Base-by-base conservation (phyloP, 73 alveolate species). In the Urostyla sp. region DNA sequence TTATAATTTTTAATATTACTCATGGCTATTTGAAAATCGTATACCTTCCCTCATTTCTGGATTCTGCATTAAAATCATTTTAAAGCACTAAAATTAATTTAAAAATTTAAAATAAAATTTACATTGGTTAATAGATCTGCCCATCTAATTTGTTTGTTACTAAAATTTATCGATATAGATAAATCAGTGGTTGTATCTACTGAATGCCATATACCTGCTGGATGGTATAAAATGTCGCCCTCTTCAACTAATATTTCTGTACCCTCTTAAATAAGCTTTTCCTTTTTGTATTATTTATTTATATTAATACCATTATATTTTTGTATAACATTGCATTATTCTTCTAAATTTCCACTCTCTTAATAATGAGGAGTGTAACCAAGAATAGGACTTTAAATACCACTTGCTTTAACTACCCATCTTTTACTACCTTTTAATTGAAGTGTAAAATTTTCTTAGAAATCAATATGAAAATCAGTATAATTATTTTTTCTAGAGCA, bases 131-230 rank as follows among this genome's bases (percentile, higher is more conserved):
- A 59, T 1, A 84, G 56, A 48, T 84, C 92, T 16, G 88, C 92
- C 8, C n/a, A 18, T 16, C 69, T 84, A 15, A 52, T 27, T 34
- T 50, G 23, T 24, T 74, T 84, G 13, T 75, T 37, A 36, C 87
- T 66, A 51, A 84, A 23, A 38, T 84, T 84, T 60, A 84, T 84
- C 1, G 87, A 52, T 24, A 84, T 44, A 18, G 88, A 75, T 51
- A 75, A 87, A 16, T 58, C 94, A 69, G 46, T 57, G 26, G 37
- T 55, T 49, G 88, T 59, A 52, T 90, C 94, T 26, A 90, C 96
- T 38, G 80, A 66, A 40, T 90, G 96, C 96, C 96, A 90, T 43
- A 90, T 74, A 15, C 96, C 96, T 0, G 96, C 96, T 6, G 96
- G 96, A 53, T 90, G 96, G 52, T 90, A 90, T 32, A 90, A 78